phyloP scores from a whole-genome alignment of 805 yeast species.

The Lipomyces japonicus region DNA sequence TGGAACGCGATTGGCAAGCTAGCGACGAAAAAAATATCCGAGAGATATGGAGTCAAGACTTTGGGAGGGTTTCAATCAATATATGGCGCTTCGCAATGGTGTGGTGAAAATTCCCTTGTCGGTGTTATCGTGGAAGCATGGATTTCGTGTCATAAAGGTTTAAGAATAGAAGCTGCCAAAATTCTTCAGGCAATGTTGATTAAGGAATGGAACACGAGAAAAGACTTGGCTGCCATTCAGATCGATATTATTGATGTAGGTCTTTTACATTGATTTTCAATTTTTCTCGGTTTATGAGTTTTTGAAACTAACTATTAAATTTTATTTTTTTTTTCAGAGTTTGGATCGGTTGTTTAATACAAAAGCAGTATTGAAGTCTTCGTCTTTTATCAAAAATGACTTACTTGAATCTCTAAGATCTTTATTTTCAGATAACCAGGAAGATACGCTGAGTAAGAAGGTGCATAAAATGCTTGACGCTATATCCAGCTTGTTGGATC shows the following conservation, averaged over 20 bases:
- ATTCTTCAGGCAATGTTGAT: slow-evolving; percentile 68
- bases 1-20: slow-evolving; percentile 76
- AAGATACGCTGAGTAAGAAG: slow-evolving; percentile 44
- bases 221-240: slow-evolving; percentile 7
- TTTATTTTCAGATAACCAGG: slow-evolving; percentile 58
- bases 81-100: slow-evolving; percentile 38
- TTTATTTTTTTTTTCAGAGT: slow-evolving; percentile 42
- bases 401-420: slow-evolving; percentile 51
- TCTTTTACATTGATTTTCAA: background rate
- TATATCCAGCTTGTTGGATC: slow-evolving; percentile 53
- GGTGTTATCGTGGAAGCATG: slow-evolving; percentile 64
- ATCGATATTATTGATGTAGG: slow-evolving; percentile 22
- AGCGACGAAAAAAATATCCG: slow-evolving; percentile 50
- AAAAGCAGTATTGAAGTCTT: slow-evolving; percentile 52
- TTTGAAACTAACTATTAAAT: background rate
- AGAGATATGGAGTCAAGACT: slow-evolving; percentile 55
- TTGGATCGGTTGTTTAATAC: slow-evolving; percentile 61
- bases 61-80: slow-evolving; percentile 71
- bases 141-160: slow-evolving; percentile 59
- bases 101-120: slow-evolving; percentile 34
- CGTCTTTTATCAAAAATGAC: slow-evolving; percentile 49
- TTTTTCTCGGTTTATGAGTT: background rate
- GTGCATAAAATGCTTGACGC: slow-evolving; percentile 47
- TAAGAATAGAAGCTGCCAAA: slow-evolving; percentile 60
- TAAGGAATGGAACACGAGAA: slow-evolving; percentile 57